phyloP scores from a whole-genome alignment of 179 eudicot genomes.

The Carnegiea gigantea region DNA sequence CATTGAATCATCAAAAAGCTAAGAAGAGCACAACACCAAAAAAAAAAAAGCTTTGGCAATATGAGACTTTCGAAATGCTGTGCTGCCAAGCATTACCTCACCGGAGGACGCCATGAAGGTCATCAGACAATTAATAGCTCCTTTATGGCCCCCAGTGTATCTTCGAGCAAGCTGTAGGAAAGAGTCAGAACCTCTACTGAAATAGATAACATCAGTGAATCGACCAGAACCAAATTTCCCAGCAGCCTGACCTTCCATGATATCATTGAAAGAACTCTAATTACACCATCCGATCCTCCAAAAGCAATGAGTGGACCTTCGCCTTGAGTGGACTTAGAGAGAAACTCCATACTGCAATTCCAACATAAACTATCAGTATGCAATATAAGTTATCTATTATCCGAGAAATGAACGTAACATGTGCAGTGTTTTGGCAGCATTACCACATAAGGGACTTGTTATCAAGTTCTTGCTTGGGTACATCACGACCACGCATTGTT shows the following conservation, averaged over 20 bases:
- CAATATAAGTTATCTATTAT: background rate
- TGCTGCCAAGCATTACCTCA: conserved; percentile 51
- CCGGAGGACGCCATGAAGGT: conserved; percentile 93
- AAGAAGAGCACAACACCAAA: background rate
- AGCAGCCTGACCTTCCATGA: conserved; percentile 76
- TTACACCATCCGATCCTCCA: conserved; percentile 97
- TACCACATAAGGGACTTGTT: conserved; percentile 89
- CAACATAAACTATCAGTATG: background rate
- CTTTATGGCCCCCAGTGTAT: conserved; percentile 98
- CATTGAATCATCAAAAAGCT: conserved; percentile 3
- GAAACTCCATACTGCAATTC: conserved; percentile 85
- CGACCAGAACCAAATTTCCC: conserved; percentile 3
- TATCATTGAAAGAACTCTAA: conserved; percentile 96
- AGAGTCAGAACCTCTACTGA: conserved; percentile 18
- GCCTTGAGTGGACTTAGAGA: conserved; percentile 56
- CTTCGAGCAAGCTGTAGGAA: conserved; percentile 86
- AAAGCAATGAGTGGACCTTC: conserved; percentile 98
- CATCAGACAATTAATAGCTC: conserved; percentile 87
- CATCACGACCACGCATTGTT: conserved; percentile 99
- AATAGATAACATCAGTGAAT: conserved; percentile 14
- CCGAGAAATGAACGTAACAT: background rate
- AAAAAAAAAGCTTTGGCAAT: background rate
- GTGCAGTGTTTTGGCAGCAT: conserved; percentile 25
- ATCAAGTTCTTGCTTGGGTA: conserved; percentile 94
- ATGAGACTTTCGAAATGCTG: background rate